These are phyloP conservation scores for Fusarium sp. DNA, from an alignment of 2,329 filamentous ascomycete genomes.

Conservation along the genomic window DNA sequence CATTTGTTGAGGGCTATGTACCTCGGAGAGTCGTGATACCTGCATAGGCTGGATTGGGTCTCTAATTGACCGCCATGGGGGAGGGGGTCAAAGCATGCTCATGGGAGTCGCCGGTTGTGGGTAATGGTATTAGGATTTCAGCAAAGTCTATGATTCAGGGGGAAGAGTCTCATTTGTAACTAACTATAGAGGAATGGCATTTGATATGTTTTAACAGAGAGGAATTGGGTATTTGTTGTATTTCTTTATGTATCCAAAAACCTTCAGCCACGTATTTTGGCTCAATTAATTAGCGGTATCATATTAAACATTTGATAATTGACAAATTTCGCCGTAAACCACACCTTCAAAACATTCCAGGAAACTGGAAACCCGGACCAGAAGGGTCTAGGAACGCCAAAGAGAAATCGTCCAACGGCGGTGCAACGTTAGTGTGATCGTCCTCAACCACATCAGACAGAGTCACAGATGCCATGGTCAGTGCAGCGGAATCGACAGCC, in stretches of 20 bases:
- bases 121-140: background rate
- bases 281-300: background rate
- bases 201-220: background rate
- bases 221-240: background rate
- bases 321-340: fast-evolving
- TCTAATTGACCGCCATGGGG: background rate
- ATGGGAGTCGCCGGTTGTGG: background rate
- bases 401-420: background rate
- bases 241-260: background rate
- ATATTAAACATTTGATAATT: background rate
- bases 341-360: background rate
- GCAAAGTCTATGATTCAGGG: background rate
- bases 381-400: background rate
- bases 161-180: background rate
- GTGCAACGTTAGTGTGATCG: background rate
- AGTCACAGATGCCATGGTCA: background rate
- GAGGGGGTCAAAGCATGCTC: background rate
- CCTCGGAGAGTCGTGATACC: background rate
- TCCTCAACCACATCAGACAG: background rate
- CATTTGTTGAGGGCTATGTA: background rate
- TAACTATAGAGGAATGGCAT: background rate
- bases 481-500: background rate
- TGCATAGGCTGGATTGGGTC: background rate
- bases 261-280: background rate
- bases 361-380: background rate